Percentiles rank a stretch among this genome's conserved stretches.
phyloP scores from a whole-genome alignment of 129 eudicot genomes.

The Escallonia rubra region DNA sequence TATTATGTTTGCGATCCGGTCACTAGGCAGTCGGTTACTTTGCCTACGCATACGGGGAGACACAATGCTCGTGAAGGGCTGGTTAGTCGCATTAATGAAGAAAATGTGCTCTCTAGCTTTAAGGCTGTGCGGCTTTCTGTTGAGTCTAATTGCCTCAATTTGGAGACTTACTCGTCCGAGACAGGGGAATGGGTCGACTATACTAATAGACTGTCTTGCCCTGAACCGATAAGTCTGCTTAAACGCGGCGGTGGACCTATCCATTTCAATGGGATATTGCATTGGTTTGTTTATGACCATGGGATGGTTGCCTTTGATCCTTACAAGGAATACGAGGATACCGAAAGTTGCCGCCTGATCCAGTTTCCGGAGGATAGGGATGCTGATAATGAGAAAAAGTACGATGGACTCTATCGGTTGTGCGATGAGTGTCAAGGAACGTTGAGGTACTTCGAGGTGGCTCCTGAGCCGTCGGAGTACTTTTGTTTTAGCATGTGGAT shows the following conservation, averaged over 20 bases:
- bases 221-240: constrained; percentile 21
- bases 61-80: constrained; percentile 37
- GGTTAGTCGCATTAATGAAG: constrained; percentile 34
- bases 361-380: constrained; percentile 32
- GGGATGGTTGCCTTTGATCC: constrained; percentile 57
- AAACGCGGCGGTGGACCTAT: constrained; percentile 52
- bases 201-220: constrained; percentile 24
- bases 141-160: constrained; percentile 15
- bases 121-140: constrained; percentile 27
- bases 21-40: constrained; percentile 39
- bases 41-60: constrained; percentile 38
- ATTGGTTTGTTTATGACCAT: constrained; percentile 43
- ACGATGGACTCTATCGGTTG: constrained; percentile 42
- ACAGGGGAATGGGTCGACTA: constrained; percentile 42
- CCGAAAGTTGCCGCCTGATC: constrained; percentile 23
- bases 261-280: constrained; percentile 29
- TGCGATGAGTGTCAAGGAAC: constrained; percentile 37
- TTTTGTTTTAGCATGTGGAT: constrained; percentile 51
- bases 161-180: constrained; percentile 41
- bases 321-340: constrained; percentile 20
- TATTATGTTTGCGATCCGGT: constrained; percentile 57
- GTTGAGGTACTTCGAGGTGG: constrained; percentile 37
- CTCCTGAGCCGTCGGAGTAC: constrained; percentile 16
- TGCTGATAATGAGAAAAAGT: constrained; percentile 18
- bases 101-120: constrained; percentile 30